Conservation (phyloP, 768 basidiomycete genomes). For the Scleroderma bovista region DNA sequence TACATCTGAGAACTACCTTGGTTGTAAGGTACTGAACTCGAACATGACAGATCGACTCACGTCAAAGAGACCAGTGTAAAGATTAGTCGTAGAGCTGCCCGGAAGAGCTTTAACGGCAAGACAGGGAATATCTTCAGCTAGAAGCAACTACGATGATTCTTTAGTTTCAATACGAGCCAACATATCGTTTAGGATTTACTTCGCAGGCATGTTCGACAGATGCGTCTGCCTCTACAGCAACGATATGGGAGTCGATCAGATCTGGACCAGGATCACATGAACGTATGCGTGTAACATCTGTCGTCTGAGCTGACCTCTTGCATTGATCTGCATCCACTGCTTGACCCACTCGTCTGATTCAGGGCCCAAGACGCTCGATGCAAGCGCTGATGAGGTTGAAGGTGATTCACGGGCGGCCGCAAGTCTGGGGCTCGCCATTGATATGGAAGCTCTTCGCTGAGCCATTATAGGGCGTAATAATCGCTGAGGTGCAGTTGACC, state of each 20-base stretch:
- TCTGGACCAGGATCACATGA: constrained; percentile 34
- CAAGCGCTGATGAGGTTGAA: constrained; percentile 2
- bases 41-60: constrained; percentile 35
- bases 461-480: constrained; percentile 5
- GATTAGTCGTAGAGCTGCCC: constrained; percentile 13
- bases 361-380: constrained; percentile 11
- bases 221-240: constrained; percentile 61
- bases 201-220: constrained; percentile 83
- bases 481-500: constrained; percentile 1
- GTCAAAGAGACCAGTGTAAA: constrained; percentile 65
- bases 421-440: constrained; percentile 10
- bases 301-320: constrained; percentile 44
- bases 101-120: constrained; percentile 49
- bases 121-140: constrained; percentile 59
- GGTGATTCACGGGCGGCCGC: constrained; percentile 16
- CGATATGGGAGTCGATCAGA: constrained; percentile 63
- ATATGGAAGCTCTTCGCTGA: constrained; percentile 15
- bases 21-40: background rate
- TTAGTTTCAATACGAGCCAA: background rate
- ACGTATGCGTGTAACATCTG: background rate
- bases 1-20: constrained; percentile 67
- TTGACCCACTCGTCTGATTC: constrained; percentile 51
- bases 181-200: constrained; percentile 33
- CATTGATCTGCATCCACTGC: constrained; percentile 50
- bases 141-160: constrained; percentile 41